Evolutionary conservation across 345 rosid species (phyloP).

Genomic region (Durio zibethinus): DNA sequence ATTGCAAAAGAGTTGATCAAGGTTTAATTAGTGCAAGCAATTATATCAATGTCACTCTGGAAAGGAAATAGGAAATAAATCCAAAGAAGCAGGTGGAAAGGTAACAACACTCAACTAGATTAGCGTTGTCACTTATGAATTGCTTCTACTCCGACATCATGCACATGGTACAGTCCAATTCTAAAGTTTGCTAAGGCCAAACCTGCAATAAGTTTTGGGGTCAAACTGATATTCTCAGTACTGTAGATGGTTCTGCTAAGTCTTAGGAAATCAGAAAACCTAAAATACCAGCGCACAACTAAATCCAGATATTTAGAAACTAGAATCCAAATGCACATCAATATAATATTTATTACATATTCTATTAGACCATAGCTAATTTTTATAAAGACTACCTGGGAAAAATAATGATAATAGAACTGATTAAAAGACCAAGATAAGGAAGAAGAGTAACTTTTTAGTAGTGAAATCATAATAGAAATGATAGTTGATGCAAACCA

Average conservation of each 20-base stretch:
- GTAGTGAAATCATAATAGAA: constrained; percentile 25
- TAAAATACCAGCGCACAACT: constrained; percentile 5
- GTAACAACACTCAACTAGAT: background rate
- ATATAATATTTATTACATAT: background rate
- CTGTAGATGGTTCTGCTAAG: constrained; percentile 8
- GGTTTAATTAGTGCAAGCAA: background rate
- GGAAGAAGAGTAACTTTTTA: background rate
- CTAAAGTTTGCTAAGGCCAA: background rate
- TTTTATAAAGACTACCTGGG: background rate
- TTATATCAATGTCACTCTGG: background rate
- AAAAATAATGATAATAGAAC: background rate
- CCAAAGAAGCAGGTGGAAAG: background rate
- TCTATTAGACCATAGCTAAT: constrained; percentile 2
- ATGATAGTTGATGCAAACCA: constrained; percentile 25
- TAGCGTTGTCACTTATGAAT: background rate
- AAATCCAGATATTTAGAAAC: background rate
- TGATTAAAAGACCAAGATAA: background rate
- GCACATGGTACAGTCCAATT: constrained; percentile 8
- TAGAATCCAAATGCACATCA: background rate
- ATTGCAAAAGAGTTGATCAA: background rate
- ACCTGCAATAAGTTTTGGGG: background rate
- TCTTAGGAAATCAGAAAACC: constrained; percentile 5
- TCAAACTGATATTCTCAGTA: constrained; percentile 2
- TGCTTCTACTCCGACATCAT: constrained; percentile 3
- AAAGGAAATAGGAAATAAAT: no score